Evolutionary conservation across 768 basidiomycete species (phyloP), one percentile per base, ranked within the genome.

Genomic region (Serendipita indica): DNA sequence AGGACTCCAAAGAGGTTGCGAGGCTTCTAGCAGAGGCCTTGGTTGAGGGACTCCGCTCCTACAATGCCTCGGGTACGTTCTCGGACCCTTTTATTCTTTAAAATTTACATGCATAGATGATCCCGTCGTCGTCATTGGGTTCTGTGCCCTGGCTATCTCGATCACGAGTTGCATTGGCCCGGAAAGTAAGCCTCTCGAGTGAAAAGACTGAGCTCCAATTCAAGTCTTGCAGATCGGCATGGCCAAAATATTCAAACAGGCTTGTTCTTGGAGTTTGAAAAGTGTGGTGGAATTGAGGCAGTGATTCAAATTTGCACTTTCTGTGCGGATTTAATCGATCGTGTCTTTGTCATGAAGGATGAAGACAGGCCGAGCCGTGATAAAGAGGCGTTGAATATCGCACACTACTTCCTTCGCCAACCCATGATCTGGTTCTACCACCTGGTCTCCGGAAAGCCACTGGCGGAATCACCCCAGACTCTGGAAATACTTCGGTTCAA

Each of bases 401-500:
- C 87, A 1, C 88, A 84, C 58, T 80, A 83, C 41, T 89, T 84
- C 4, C 69, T 93, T 56, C 91, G 90, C 69, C 81, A 90, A 39
- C 82, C 83, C 0, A 73, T 94, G 34, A 81, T 86, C 63, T 74
- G 94, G 39, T 72, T 97, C 39, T 76, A 80, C 60, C 79, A 85
- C 10, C 73, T 98, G 41, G 75, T 90, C 25, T 83, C 86, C 1
- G 79, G 88, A 27, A 87, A 87, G 64, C 78, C 86, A 12, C 73
- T 94, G 25, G 77, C 91, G 58, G 92, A 97, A 60, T 87, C 89
- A 4, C 77, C 81, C 2, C 93, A 98, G 70, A 93, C 90, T 0
- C 67, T 86, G 32, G 75, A 86, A 14, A 71, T 80, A 37, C 83
- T 83, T 16, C 80, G 82, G 14, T 90, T 90, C 70, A 87, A 87